Conservation (phyloP, 148 eudicot genomes). For the Cornus kousa region DNA sequence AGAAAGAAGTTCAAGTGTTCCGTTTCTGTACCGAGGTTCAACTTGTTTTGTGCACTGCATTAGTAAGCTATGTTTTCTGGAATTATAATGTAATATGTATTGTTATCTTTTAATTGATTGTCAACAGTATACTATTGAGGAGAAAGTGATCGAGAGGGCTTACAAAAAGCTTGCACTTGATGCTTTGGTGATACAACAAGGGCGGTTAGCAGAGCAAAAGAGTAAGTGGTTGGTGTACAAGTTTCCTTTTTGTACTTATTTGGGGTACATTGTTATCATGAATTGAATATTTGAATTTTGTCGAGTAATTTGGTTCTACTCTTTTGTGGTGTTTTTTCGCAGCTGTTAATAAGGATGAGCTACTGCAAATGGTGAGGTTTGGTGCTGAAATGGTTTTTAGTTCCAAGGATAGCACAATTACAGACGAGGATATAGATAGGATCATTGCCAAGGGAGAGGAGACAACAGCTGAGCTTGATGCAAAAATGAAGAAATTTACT, state of each 20-base stretch:
- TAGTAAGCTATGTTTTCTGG: background rate
- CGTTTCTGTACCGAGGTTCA: conserved; percentile 99
- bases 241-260: background rate
- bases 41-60: background rate
- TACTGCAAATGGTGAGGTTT: conserved; percentile 98
- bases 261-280: background rate
- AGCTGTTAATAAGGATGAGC: conserved; percentile 99
- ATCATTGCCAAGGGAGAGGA: conserved; percentile 99
- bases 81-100: background rate
- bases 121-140: conserved; percentile 88
- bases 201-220: conserved; percentile 93
- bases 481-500: conserved; percentile 97
- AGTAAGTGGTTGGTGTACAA: conserved; percentile 36
- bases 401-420: conserved; percentile 96
- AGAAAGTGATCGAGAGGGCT: conserved; percentile 96
- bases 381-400: conserved; percentile 99
- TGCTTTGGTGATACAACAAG: conserved; percentile 99
- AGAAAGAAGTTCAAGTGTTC: conserved; percentile 98
- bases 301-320: background rate
- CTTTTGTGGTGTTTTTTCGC: conserved; percentile 21
- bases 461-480: conserved; percentile 98
- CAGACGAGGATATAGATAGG: conserved; percentile 95
- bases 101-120: conserved; percentile 2
- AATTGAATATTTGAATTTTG: background rate
- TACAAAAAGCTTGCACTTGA: conserved; percentile 98